Base-by-base conservation (phyloP, 176 grass and related monocot genomes). In the Otatea glauca region DNA sequence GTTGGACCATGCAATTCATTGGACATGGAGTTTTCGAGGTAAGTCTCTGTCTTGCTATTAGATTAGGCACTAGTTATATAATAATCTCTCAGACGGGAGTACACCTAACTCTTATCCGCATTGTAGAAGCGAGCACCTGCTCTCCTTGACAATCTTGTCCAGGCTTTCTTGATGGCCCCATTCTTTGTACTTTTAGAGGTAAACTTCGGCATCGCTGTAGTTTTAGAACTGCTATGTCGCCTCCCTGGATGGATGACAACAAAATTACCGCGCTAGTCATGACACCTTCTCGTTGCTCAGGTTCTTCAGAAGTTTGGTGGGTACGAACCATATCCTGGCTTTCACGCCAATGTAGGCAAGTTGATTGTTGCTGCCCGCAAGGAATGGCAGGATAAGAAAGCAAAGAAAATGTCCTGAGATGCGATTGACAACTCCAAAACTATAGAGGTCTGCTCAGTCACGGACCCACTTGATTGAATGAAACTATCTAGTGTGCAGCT, bases 181-280 rank as follows among this genome's bases (percentile, higher is more conserved):
- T 98, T 95, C 70, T 98, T 98, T 81, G 96, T 98, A 74, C 85
- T 98, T 45, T 86, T 98, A 11, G 96, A 98, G 93, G 96, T 98
- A 93, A 87, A 62, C 43, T 16, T 60, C 5, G 48, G 20, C 60
- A n/a, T 17, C n/a, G 4, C 21, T 80, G 43, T 66, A 44, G n/a
- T 61, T 77, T 72, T 29, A n/a, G 34, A 3, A 45, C 41, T 51
- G 14, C 23, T 16, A 4, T 55, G 4, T 65, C 66, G 27, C 77
- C 12, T 63, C 23, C 12, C 44, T 29, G 2, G 39, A 67, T 77
- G n/a, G 9, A 42, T 35, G 29, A 55, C 72, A 72, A 29, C 18
- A 62, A 9, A 18, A 79, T 59, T 17, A 41, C 2, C 39, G 45
- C 6, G 9, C 42, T 10, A 9, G 17, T 50, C 65, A 63, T 60